Evolutionary conservation across 108 stramenopile genomes (phyloP).

Genomic region (Nitzschia sp.): DNA sequence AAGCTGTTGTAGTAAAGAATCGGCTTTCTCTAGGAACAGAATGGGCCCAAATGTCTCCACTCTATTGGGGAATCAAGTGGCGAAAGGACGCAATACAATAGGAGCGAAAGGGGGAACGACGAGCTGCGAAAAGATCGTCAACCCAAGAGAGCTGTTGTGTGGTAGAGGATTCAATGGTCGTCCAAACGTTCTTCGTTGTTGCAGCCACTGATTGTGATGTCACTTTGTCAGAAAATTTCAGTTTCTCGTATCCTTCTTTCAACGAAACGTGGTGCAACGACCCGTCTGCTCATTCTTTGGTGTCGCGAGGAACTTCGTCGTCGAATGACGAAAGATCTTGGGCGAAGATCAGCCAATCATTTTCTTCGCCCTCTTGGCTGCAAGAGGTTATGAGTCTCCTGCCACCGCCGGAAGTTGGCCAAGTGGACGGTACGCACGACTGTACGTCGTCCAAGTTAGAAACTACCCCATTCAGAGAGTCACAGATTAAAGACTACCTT

Average conservation of each 20-base stretch:
- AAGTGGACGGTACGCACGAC: too few species aligned
- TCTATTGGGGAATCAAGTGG: background rate
- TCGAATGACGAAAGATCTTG: background rate
- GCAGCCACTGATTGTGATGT: constrained; percentile 6
- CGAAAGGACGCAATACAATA: background rate
- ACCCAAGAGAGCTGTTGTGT: background rate
- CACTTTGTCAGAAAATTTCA: background rate
- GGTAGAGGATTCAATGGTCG: too few species aligned
- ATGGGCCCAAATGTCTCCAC: too few species aligned
- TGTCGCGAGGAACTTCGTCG: background rate
- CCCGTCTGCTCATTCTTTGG: background rate
- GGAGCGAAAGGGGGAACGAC: background rate
- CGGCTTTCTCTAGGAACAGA: too few species aligned
- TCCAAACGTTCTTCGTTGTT: background rate
- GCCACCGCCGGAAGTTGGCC: background rate
- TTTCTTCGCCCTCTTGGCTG: background rate
- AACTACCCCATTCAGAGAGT: too few species aligned
- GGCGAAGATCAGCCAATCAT: background rate
- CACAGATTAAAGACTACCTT: too few species aligned
- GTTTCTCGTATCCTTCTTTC: constrained; percentile 9
- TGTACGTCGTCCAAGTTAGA: too few species aligned
- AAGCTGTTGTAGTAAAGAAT: background rate
- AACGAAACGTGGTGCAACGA: background rate
- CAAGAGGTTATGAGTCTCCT: background rate
- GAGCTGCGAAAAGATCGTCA: background rate